A percentile compares a stretch with the other conserved stretches of the same genome.
phyloP scores from a whole-genome alignment of 2,329 filamentous ascomycete genomes.

The Colletotrichum endophyticum region DNA sequence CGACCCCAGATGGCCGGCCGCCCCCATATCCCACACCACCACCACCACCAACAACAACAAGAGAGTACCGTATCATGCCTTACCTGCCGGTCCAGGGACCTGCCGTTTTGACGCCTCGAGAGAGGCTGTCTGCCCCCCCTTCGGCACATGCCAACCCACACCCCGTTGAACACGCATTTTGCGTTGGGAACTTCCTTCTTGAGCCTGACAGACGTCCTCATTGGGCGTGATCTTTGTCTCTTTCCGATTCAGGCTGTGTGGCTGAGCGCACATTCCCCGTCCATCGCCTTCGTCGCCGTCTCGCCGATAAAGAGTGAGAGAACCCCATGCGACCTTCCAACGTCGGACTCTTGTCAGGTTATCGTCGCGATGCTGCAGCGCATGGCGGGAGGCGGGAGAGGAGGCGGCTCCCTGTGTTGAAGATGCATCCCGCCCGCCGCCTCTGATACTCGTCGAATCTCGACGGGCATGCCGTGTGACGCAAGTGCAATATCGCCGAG shows the following conservation, averaged over 20 bases:
- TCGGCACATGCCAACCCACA: not conserved
- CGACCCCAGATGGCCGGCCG: not conserved
- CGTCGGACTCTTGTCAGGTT: not conserved
- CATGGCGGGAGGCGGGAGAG: not conserved
- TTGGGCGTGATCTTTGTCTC: not conserved
- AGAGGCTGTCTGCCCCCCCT: not conserved
- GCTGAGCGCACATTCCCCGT: not conserved
- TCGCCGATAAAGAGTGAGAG: not conserved
- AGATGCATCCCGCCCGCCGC: not conserved
- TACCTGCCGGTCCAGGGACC: not conserved
- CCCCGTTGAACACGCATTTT: not conserved
- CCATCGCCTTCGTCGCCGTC: not conserved
- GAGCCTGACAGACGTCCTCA: not conserved
- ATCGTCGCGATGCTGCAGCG: not conserved
- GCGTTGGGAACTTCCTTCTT: constrained; percentile 1
- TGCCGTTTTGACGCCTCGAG: not conserved
- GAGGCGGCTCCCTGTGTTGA: not conserved
- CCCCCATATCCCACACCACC: not conserved
- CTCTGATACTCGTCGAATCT: not conserved
- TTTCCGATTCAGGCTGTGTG: not conserved
- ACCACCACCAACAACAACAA: not conserved
- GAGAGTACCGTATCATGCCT: not conserved
- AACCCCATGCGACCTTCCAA: not conserved
- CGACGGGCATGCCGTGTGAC: not conserved
- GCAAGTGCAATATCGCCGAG: not conserved